These are phyloP conservation scores for Trametes coccinea DNA, from an alignment of 768 basidiomycete genomes.

Conservation along the genomic window DNA sequence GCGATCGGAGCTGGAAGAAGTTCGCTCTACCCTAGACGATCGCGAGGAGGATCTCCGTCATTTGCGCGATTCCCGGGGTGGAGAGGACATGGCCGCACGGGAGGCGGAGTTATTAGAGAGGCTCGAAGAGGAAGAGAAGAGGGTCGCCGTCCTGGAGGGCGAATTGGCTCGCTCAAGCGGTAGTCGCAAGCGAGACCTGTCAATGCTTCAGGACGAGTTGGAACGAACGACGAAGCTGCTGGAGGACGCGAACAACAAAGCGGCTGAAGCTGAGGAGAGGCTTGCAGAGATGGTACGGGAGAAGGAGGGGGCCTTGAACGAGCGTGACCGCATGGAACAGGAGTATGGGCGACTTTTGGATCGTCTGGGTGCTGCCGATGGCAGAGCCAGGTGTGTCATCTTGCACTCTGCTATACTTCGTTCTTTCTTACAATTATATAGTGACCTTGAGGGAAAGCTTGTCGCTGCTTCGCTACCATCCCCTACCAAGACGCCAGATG, in stretches of 20 bases:
- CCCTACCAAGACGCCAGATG: background rate
- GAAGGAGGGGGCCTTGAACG: constrained; percentile 50
- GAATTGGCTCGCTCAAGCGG: constrained; percentile 45
- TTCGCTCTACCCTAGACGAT: constrained; percentile 48
- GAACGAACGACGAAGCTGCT: constrained; percentile 37
- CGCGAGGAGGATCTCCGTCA: constrained; percentile 61
- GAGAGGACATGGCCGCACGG: constrained; percentile 41
- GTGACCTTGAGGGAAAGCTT: constrained; percentile 18
- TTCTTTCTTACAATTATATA: background rate
- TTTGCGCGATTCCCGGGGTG: constrained; percentile 40
- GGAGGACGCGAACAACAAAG: constrained; percentile 41
- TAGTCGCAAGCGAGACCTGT: constrained; percentile 18
- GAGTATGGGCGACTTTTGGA: background rate
- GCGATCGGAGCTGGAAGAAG: constrained; percentile 44
- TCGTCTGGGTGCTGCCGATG: background rate
- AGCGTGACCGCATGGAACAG: constrained; percentile 10
- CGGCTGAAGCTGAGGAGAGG: constrained; percentile 42
- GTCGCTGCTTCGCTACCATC: constrained; percentile 1
- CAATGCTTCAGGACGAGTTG: constrained; percentile 39
- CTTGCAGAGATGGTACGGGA: constrained; percentile 51
- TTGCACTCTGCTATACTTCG: background rate
- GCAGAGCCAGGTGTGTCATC: constrained; percentile 4
- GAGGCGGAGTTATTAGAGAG: constrained; percentile 64
- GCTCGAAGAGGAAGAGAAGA: constrained; percentile 73
- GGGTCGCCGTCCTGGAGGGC: constrained; percentile 57